These are phyloP conservation scores for Monosporascus sp. DNA, from an alignment of 2,329 filamentous ascomycete genomes.

Conservation along the genomic window DNA sequence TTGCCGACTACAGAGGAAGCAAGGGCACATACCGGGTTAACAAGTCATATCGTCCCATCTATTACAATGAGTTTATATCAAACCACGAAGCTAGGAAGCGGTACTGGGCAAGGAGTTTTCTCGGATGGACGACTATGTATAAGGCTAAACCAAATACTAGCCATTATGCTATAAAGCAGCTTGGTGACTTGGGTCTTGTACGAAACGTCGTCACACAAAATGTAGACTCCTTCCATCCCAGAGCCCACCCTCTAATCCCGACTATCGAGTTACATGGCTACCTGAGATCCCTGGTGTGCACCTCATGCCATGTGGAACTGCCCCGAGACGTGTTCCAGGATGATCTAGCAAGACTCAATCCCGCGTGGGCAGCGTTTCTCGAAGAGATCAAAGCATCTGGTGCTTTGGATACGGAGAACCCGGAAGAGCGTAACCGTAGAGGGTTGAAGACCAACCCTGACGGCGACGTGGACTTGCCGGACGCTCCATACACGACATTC, in stretches of 20 bases:
- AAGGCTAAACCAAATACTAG: constrained; percentile 73
- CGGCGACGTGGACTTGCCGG: constrained; percentile 85
- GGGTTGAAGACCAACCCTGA: constrained; percentile 87
- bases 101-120: constrained; percentile 92
- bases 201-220: constrained; percentile 86
- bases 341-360: constrained; percentile 73
- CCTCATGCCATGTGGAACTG: constrained; percentile 68
- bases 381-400: constrained; percentile 65
- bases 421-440: constrained; percentile 57
- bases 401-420: constrained; percentile 72
- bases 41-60: constrained; percentile 84
- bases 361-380: constrained; percentile 76
- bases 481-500: constrained; percentile 83
- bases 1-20: constrained; percentile 85
- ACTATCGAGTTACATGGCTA: constrained; percentile 91
- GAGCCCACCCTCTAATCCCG: constrained; percentile 66
- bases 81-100: constrained; percentile 81
- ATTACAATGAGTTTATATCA: constrained; percentile 80
- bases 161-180: constrained; percentile 69
- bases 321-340: constrained; percentile 70
- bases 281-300: constrained; percentile 73
- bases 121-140: constrained; percentile 82
- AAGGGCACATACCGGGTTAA: constrained; percentile 93
- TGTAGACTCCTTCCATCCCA: constrained; percentile 87
- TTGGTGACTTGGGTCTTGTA: constrained; percentile 68